phyloP scores from a whole-genome alignment of 164 flowering plant genomes.

The Magnolia kwangsiensis region DNA sequence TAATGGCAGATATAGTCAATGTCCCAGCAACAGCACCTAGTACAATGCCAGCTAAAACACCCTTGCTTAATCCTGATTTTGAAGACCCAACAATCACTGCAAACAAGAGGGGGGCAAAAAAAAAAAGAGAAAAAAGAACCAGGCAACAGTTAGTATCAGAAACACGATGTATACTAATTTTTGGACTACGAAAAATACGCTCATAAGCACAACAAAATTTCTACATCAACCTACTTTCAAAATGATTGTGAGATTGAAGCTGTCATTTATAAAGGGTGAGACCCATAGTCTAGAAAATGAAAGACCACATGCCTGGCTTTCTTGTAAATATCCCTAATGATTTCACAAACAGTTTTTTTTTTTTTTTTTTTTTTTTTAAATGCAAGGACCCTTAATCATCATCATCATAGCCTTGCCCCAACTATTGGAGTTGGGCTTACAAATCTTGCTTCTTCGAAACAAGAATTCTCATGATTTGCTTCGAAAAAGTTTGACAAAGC shows the following conservation, averaged over 20 bases:
- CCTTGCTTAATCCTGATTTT: constrained; percentile 52
- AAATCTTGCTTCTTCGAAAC: too few species aligned
- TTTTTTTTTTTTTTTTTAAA: too few species aligned
- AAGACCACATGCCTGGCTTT: background rate
- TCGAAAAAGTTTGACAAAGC: too few species aligned
- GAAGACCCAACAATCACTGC: constrained; percentile 24
- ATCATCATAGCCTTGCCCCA: too few species aligned
- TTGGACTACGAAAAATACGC: background rate
- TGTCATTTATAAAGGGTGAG: background rate
- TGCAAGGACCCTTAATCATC: too few species aligned
- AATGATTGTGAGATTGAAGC: background rate
- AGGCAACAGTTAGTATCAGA: background rate
- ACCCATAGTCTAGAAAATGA: background rate
- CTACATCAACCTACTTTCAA: background rate
- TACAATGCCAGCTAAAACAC: constrained; percentile 33
- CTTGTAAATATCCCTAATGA: background rate
- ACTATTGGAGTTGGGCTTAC: too few species aligned
- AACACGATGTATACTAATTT: background rate
- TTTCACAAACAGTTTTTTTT: background rate
- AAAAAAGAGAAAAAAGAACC: background rate
- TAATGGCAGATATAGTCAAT: constrained; percentile 44
- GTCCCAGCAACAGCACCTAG: constrained; percentile 54
- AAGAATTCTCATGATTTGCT: too few species aligned
- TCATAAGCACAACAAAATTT: background rate
- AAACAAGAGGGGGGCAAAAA: background rate